phyloP scores from a whole-genome alignment of 2,329 filamentous ascomycete species.

The Aureobasidium sp. region DNA sequence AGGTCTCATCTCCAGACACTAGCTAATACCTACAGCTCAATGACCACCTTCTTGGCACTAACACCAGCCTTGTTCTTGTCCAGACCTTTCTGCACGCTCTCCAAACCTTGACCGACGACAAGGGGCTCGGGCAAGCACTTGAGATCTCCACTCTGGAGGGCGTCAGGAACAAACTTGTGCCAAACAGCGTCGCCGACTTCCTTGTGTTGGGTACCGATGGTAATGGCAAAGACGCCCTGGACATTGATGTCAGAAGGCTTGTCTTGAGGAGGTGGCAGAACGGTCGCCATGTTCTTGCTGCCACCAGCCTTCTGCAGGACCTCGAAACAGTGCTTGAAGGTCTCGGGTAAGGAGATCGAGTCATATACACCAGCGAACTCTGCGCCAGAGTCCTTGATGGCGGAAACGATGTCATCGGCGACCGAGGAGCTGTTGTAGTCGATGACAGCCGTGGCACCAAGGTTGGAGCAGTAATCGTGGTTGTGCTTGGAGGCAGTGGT shows the following conservation, averaged over 20 bases:
- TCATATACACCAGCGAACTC: constrained; percentile 38
- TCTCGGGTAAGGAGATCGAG: constrained; percentile 20
- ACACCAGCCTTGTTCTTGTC: constrained; percentile 33
- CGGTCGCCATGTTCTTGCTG: constrained; percentile 15
- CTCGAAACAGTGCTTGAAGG: constrained; percentile 14
- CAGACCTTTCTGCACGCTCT: constrained; percentile 30
- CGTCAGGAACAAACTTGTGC: constrained; percentile 27
- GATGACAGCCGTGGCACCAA: constrained; percentile 25
- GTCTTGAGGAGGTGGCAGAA: constrained; percentile 19
- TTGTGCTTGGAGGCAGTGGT: constrained; percentile 27
- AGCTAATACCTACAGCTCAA: constrained; percentile 17
- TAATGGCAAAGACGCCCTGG: constrained; percentile 20
- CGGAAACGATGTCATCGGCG: constrained; percentile 32
- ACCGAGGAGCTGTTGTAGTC: constrained; percentile 28
- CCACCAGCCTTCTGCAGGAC: constrained; percentile 16
- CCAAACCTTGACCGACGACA: constrained; percentile 33
- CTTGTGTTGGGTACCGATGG: constrained; percentile 17
- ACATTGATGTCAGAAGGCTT: constrained; percentile 23
- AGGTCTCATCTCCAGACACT: no score
- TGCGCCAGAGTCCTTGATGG: constrained; percentile 29
- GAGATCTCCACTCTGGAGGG: constrained; percentile 25
- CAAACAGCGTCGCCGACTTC: constrained; percentile 27
- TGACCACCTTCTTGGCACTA: constrained; percentile 33
- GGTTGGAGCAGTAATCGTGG: constrained; percentile 24
- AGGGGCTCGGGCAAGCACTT: constrained; percentile 28